phyloP scores from a whole-genome alignment of 169 alveolate genomes.

The Plasmodium inui region DNA sequence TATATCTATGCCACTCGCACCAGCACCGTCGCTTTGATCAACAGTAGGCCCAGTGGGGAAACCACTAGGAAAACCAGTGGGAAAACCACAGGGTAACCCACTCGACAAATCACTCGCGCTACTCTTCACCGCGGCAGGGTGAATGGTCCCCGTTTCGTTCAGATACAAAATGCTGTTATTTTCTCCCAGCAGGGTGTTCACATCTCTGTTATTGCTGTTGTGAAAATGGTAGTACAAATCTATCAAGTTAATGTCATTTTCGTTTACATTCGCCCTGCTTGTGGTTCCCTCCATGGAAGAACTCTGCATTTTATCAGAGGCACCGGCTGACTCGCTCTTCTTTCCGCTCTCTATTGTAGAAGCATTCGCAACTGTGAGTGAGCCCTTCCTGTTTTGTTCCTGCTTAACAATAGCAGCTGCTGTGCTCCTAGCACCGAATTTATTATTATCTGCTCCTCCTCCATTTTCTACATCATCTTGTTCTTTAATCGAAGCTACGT shows the following conservation, averaged over 20 bases:
- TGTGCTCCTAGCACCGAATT: background rate
- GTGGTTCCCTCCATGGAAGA: background rate
- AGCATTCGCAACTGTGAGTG: background rate
- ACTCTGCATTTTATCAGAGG: background rate
- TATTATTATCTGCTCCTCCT: background rate
- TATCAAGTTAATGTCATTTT: slow-evolving; percentile 43
- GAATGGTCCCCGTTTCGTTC: slow-evolving; percentile 55
- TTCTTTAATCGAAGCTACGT: background rate
- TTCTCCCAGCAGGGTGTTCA: slow-evolving; percentile 37
- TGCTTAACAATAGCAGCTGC: slow-evolving; percentile 23
- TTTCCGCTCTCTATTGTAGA: slow-evolving; percentile 54
- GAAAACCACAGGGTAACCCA: too few relatives aligned
- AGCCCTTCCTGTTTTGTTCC: slow-evolving; percentile 58
- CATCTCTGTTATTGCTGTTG: slow-evolving; percentile 41
- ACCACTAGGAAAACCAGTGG: background rate
- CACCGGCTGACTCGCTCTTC: background rate
- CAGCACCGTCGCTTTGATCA: background rate
- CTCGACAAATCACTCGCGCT: too few relatives aligned
- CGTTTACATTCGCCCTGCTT: background rate
- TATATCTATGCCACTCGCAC: background rate
- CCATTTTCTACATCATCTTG: background rate
- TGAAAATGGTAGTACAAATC: slow-evolving; percentile 72
- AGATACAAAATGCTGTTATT: slow-evolving; percentile 57
- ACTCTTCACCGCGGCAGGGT: slow-evolving; percentile 1
- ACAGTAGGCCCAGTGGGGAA: background rate